Percentiles rank a stretch among this genome's conserved stretches.
These are phyloP conservation scores for Arxiozyma slooffiae DNA, from an alignment of 1,139 yeast genomes.

Conservation along the genomic window DNA sequence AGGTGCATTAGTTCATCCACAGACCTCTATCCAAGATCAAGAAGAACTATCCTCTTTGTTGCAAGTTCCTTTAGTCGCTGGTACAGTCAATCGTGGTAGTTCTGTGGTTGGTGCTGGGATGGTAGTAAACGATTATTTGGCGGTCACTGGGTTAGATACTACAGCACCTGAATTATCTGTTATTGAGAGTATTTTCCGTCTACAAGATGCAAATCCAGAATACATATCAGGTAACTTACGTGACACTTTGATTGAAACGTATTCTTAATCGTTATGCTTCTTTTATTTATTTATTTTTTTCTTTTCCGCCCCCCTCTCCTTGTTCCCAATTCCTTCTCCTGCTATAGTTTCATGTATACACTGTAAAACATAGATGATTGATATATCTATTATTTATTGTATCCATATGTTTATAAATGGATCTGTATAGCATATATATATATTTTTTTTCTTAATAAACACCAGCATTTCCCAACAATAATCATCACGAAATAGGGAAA, in stretches of 20 bases:
- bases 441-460: not conserved
- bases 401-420: not conserved
- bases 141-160: slow-evolving; percentile 93
- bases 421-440: too few relatives aligned
- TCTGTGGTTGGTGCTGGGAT: slow-evolving; percentile 97
- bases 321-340: not conserved
- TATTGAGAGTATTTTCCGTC: slow-evolving; percentile 87
- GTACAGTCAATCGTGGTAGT: slow-evolving; percentile 96
- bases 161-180: slow-evolving; percentile 98
- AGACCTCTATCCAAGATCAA: slow-evolving; percentile 93
- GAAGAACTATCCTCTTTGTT: slow-evolving; percentile 91
- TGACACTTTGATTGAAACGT: slow-evolving; percentile 85
- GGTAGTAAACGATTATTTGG: slow-evolving; percentile 97
- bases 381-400: too few relatives aligned
- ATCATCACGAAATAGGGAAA: too few relatives aligned
- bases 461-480: too few relatives aligned
- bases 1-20: slow-evolving; percentile 98
- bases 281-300: not conserved
- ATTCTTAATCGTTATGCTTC: slow-evolving; percentile 38
- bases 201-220: slow-evolving; percentile 83
- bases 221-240: slow-evolving; percentile 74
- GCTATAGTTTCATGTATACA: too few relatives aligned
- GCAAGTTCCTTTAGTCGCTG: slow-evolving; percentile 97
- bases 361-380: too few relatives aligned
- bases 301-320: not conserved